phyloP scores from a whole-genome alignment of 805 yeast species.

The Pichia eremophila region DNA sequence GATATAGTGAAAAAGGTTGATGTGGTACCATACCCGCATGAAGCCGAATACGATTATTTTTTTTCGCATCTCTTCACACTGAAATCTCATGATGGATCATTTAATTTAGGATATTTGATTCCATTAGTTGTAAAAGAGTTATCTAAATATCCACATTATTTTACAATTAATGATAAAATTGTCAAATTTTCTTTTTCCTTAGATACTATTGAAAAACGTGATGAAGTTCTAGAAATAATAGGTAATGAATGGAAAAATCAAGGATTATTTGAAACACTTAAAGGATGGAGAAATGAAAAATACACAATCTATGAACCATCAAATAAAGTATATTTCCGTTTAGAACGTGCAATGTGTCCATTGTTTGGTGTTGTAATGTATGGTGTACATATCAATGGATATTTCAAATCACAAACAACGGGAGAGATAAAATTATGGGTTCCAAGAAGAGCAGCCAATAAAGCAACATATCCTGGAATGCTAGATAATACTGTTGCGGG shows the following conservation, averaged over 20 bases:
- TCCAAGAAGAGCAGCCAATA: constrained; percentile 67
- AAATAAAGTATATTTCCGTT: constrained; percentile 46
- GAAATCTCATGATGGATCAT: constrained; percentile 27
- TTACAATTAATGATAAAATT: constrained; percentile 22
- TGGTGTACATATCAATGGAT: constrained; percentile 86
- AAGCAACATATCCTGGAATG: constrained; percentile 85
- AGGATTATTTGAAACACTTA: constrained; percentile 29
- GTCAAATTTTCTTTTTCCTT: constrained; percentile 25
- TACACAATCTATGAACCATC: constrained; percentile 60
- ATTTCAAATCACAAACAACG: constrained; percentile 29
- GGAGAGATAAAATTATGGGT: constrained; percentile 61
- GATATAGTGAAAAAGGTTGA: constrained; percentile 24
- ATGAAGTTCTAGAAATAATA: constrained; percentile 30
- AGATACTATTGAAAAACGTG: constrained; percentile 34
- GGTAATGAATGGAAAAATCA: constrained; percentile 34
- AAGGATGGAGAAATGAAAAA: constrained; percentile 82
- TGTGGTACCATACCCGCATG: constrained; percentile 23
- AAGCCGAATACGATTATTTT: constrained; percentile 11
- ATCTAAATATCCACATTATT: constrained; percentile 11
- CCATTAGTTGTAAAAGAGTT: constrained; percentile 26
- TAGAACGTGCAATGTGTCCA: constrained; percentile 79
- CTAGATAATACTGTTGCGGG: constrained; percentile 94
- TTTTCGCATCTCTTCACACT: constrained; percentile 23
- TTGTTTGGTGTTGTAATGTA: constrained; percentile 80
- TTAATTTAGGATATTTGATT: constrained; percentile 32